Conservation (phyloP, 441 rosid genomes). For the Pelargonium cotyledonis region DNA sequence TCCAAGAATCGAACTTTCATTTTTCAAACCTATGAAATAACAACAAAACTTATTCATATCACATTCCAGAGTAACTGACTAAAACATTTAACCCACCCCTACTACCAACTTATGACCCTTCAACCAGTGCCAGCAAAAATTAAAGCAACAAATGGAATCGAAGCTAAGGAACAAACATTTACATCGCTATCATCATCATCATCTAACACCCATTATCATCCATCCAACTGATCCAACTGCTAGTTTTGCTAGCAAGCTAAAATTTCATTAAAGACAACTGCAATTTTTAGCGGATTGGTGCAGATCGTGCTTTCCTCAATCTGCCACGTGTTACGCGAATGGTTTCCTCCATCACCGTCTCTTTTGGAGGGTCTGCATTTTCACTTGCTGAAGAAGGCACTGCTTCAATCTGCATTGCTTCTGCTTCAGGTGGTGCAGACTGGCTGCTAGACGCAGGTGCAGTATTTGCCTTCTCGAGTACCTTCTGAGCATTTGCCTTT, state of each 20-base stretch:
- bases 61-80: background rate
- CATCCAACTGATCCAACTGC: slow-evolving; percentile 21
- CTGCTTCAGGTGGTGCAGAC: slow-evolving; percentile 31
- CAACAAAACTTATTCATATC: background rate
- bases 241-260: slow-evolving; percentile 14
- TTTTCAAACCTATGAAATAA: background rate
- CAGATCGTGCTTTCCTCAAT: slow-evolving; percentile 48
- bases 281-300: slow-evolving; percentile 27
- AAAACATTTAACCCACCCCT: background rate
- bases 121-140: slow-evolving; percentile 19
- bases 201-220: slow-evolving; percentile 24
- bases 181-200: slow-evolving; percentile 27
- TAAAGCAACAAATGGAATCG: slow-evolving; percentile 40
- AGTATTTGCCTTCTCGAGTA: background rate
- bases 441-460: slow-evolving; percentile 31
- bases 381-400: slow-evolving; percentile 38
- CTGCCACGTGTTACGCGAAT: slow-evolving; percentile 39
- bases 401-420: slow-evolving; percentile 40
- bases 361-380: slow-evolving; percentile 42
- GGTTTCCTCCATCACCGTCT: slow-evolving; percentile 50
- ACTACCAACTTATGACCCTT: slow-evolving; percentile 2
- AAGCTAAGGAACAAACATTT: slow-evolving; percentile 25
- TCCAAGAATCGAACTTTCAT: too few relatives aligned
- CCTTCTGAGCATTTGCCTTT: slow-evolving; percentile 19
- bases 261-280: background rate